Conservation (phyloP, 2,329 filamentous ascomycete species). For the Emmonsia crescens region DNA sequence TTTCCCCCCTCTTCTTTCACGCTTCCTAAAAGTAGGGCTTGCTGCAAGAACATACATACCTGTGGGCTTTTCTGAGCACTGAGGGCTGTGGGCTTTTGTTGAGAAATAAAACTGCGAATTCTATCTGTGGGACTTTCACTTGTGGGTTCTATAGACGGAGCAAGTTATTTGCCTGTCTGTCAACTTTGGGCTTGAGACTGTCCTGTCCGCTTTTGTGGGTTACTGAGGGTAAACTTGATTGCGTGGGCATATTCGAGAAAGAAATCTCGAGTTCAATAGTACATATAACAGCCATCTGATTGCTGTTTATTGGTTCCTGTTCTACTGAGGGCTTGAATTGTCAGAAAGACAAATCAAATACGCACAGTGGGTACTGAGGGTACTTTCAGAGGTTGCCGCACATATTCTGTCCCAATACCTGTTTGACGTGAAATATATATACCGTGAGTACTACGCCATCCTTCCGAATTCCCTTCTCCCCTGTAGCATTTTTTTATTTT, state of each 20-base stretch:
- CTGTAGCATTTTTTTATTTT: not conserved
- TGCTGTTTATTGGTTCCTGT: constrained; percentile 1
- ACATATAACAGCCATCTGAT: not conserved
- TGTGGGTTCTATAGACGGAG: constrained; percentile 33
- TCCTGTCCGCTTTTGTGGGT: constrained; percentile 8
- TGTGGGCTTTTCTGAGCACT: constrained; percentile 32
- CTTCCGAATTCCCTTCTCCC: not conserved
- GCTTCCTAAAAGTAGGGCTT: constrained; percentile 25
- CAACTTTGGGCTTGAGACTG: constrained; percentile 7
- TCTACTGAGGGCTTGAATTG: constrained; percentile 7
- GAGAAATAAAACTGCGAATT: constrained; percentile 23
- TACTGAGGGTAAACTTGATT: constrained; percentile 15
- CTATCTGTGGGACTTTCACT: constrained; percentile 31
- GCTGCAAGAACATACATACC: constrained; percentile 6
- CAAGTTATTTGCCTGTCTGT: constrained; percentile 28
- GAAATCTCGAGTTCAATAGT: not conserved
- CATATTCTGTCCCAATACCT: not conserved
- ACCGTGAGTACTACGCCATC: not conserved
- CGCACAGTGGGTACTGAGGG: constrained; percentile 1
- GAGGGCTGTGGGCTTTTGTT: constrained; percentile 27
- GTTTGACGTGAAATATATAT: not conserved
- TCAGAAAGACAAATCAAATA: not conserved
- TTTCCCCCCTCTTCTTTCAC: constrained; percentile 21
- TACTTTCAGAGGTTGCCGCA: constrained; percentile 1
- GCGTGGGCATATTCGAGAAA: constrained; percentile 6